Evolutionary conservation across 2,329 filamentous ascomycete genomes (phyloP).

Genomic region (Colletotrichum horii): DNA sequence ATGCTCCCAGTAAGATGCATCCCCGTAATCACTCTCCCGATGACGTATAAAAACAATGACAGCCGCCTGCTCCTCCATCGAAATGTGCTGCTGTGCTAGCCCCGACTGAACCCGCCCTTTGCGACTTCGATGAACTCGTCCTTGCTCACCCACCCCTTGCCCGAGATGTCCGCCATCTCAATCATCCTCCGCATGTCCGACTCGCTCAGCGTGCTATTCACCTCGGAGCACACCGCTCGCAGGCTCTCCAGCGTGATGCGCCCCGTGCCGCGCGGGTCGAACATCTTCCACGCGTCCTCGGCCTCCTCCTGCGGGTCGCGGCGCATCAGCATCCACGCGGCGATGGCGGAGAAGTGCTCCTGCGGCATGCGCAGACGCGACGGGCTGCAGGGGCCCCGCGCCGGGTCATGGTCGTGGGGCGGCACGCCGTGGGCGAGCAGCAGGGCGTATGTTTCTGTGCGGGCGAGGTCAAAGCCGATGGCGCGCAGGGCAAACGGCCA

Average conservation of each 20-base stretch:
- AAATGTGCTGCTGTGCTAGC: background rate
- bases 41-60: background rate
- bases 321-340: constrained; percentile 79
- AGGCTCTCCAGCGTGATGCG: constrained; percentile 90
- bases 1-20: background rate
- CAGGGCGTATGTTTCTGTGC: constrained; percentile 81
- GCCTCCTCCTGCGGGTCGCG: constrained; percentile 93
- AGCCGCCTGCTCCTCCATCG: background rate
- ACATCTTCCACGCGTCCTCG: constrained; percentile 86
- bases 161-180: constrained; percentile 95
- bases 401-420: constrained; percentile 58
- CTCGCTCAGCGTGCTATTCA: constrained; percentile 85
- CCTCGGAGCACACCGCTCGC: constrained; percentile 83
- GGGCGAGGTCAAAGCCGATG: constrained; percentile 89
- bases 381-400: constrained; percentile 57
- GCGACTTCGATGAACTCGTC: constrained; percentile 72
- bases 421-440: constrained; percentile 82
- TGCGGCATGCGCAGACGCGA: constrained; percentile 76
- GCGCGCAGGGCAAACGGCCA: constrained; percentile 96
- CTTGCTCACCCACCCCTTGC: constrained; percentile 78
- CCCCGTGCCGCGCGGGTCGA: constrained; percentile 91
- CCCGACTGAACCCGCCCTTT: constrained; percentile 15
- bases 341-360: constrained; percentile 74
- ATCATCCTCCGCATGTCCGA: constrained; percentile 96
- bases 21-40: background rate